These are phyloP conservation scores for Tetrapyrgos nigripes DNA, from an alignment of 1,284 basidiomycete genomes.

Conservation along the genomic window DNA sequence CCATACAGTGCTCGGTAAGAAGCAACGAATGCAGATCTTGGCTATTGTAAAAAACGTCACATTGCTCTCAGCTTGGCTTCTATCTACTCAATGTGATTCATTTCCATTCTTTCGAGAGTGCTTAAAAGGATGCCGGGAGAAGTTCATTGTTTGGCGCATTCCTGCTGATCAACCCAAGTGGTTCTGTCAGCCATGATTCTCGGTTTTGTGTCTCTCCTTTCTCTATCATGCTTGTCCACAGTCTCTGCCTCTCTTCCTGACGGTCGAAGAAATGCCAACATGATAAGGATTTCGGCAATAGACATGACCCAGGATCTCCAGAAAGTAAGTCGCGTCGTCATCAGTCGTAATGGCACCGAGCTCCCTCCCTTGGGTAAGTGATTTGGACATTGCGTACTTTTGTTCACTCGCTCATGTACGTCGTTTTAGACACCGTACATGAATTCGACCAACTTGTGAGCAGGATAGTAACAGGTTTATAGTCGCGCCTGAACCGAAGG, in stretches of 20 bases:
- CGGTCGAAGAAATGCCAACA: constrained; percentile 46
- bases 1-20: too few species aligned
- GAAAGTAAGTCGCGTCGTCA: constrained; percentile 45
- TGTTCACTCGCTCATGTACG: background rate
- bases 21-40: too few species aligned
- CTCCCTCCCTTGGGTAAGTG: constrained; percentile 47
- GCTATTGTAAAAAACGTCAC: too few species aligned
- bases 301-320: constrained; percentile 25
- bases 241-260: constrained; percentile 37
- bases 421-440: constrained; percentile 50
- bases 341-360: constrained; percentile 48
- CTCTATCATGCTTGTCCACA: constrained; percentile 23
- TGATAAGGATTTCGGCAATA: constrained; percentile 35
- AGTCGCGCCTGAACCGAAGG: background rate
- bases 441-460: constrained; percentile 48
- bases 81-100: background rate
- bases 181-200: constrained; percentile 7
- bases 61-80: background rate
- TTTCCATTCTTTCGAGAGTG: background rate
- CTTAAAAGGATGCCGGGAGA: background rate
- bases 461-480: background rate
- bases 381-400: background rate
- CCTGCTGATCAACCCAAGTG: background rate
- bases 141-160: background rate
- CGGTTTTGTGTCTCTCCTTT: constrained; percentile 23